Percentiles rank a stretch among this genome's conserved stretches.
These are phyloP conservation scores for Blastocystis sp. DNA, from an alignment of 352 stramenopile species.

Conservation along the genomic window DNA sequence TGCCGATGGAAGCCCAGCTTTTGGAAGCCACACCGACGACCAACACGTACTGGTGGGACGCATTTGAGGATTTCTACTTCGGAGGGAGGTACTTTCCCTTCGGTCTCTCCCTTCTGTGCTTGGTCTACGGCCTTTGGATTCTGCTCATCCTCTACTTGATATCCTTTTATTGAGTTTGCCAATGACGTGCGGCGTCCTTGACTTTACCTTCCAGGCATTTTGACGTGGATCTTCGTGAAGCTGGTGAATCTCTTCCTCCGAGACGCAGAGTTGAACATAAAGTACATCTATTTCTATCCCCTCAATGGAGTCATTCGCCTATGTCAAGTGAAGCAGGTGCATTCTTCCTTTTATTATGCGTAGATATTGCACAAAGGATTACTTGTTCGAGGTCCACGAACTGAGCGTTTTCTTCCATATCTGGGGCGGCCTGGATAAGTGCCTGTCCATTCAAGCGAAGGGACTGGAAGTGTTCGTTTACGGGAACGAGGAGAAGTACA, in stretches of 20 bases:
- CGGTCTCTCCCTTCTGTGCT: conserved; percentile 41
- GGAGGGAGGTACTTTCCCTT: conserved; percentile 27
- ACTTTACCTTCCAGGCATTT: conserved; percentile 16
- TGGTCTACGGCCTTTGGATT: conserved; percentile 24
- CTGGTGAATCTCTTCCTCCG: conserved; percentile 61
- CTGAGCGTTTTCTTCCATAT: conserved; percentile 59
- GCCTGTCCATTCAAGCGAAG: conserved; percentile 51
- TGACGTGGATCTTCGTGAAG: conserved; percentile 61
- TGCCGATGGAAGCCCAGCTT: neutral
- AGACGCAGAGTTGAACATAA: conserved; percentile 36
- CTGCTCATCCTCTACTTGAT: conserved; percentile 43
- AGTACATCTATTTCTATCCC: conserved; percentile 62
- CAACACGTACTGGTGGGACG: conserved; percentile 37
- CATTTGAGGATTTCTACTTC: conserved; percentile 52
- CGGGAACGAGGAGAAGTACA: conserved; percentile 51
- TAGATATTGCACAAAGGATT: conserved; percentile 66
- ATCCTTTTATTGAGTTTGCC: conserved; percentile 16
- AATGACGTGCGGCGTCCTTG: neutral
- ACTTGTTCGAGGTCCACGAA: conserved; percentile 42
- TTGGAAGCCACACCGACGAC: neutral
- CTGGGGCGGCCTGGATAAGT: conserved; percentile 47
- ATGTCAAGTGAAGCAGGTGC: conserved; percentile 16
- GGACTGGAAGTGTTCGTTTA: conserved; percentile 54
- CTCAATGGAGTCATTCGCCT: conserved; percentile 48
- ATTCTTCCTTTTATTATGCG: neutral